Evolutionary conservation across 257 asterid genomes (phyloP).

Genomic region (Anisodus acutangulus): DNA sequence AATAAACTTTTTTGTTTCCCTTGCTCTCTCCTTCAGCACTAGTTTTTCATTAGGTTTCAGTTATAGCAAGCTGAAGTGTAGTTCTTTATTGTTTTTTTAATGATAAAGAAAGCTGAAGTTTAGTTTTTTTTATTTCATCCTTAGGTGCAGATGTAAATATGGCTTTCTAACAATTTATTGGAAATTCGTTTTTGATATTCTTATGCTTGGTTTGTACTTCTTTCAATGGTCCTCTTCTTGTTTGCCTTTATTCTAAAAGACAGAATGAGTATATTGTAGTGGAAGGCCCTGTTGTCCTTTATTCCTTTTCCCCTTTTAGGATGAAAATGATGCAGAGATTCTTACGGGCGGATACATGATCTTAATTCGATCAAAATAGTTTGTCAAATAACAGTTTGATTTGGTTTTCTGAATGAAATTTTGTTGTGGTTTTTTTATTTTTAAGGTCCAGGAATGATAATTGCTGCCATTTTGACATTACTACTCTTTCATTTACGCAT

Average conservation of each 20-base stretch:
- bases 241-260: background rate
- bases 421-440: background rate
- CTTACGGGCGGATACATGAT: background rate
- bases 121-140: constrained; percentile 25
- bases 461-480: background rate
- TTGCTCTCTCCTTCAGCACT: background rate
- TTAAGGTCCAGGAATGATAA: background rate
- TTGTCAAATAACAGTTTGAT: background rate
- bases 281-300: constrained; percentile 8
- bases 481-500: background rate
- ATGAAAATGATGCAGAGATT: background rate
- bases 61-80: constrained; percentile 7
- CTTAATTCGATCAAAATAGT: background rate
- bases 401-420: constrained; percentile 8
- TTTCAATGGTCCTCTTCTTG: background rate
- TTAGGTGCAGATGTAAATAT: constrained; percentile 26
- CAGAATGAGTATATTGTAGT: background rate
- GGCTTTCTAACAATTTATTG: constrained; percentile 24
- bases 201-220: background rate
- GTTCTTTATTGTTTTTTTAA: background rate
- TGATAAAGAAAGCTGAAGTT: constrained; percentile 17
- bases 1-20: constrained; percentile 25
- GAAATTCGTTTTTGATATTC: constrained; percentile 11
- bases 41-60: constrained; percentile 22
- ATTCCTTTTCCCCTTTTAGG: background rate